Conservation (phyloP, 164 flowering plant species). For the Liquidambar formosana region DNA sequence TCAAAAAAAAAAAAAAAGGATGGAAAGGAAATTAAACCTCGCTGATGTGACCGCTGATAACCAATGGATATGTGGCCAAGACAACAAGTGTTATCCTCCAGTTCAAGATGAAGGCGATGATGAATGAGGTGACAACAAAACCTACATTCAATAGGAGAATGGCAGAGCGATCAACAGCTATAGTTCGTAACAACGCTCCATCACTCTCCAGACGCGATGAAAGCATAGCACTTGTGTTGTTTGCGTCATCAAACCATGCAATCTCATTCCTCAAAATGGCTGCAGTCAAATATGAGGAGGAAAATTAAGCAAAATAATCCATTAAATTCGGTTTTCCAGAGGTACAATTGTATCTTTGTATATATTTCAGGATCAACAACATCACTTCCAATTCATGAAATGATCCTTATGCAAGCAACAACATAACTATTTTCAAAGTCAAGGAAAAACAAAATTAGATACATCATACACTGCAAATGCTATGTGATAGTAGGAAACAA, state of each 20-base stretch:
- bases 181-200: slow-evolving; percentile 68
- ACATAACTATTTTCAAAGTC: no score
- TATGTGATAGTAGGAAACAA: no score
- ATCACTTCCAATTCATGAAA: no score
- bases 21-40: slow-evolving; percentile 63
- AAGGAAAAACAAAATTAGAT: no score
- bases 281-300: slow-evolving; percentile 30
- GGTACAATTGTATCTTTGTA: no score
- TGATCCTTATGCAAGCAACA: no score
- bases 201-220: slow-evolving; percentile 85
- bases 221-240: slow-evolving; percentile 75
- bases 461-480: no score
- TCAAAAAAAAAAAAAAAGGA: neutral
- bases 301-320: neutral
- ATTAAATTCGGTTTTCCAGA: no score
- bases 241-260: slow-evolving; percentile 81
- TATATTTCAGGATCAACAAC: no score
- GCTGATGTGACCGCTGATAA: slow-evolving; percentile 82
- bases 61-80: slow-evolving; percentile 78
- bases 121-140: slow-evolving; percentile 60
- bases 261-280: slow-evolving; percentile 92
- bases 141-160: slow-evolving; percentile 78
- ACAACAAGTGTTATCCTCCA: slow-evolving; percentile 91
- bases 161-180: slow-evolving; percentile 84
- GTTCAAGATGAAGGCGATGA: slow-evolving; percentile 83